phyloP scores from a whole-genome alignment of 2,329 filamentous ascomycete species.

The Botrytis pseudocinerea region DNA sequence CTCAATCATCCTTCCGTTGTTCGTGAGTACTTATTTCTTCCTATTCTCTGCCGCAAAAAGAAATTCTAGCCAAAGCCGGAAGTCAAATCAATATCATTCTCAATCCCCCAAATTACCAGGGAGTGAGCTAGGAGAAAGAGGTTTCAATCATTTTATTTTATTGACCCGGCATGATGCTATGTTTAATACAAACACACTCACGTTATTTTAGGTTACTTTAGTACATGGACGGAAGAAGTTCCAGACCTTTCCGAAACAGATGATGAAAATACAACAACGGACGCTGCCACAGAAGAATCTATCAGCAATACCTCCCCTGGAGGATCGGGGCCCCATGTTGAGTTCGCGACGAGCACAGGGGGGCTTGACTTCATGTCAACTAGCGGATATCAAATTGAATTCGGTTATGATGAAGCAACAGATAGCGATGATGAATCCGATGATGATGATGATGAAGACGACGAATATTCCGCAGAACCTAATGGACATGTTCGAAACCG shows the following conservation, averaged over 20 bases:
- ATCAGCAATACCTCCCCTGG: slow-evolving; percentile 35
- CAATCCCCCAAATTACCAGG: neutral
- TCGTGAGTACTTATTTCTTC: slow-evolving; percentile 34
- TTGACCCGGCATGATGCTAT: neutral
- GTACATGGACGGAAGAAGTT: slow-evolving; percentile 86
- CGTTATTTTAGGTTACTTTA: slow-evolving; percentile 76
- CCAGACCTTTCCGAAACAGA: slow-evolving; percentile 56
- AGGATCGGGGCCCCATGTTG: slow-evolving; percentile 33
- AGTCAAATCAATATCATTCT: neutral
- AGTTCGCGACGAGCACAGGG: slow-evolving; percentile 59
- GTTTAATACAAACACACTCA: neutral
- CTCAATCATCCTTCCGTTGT: slow-evolving; percentile 79
- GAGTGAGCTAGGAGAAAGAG: neutral
- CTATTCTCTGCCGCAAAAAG: neutral
- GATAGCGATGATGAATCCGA: slow-evolving; percentile 45
- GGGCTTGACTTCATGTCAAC: slow-evolving; percentile 94
- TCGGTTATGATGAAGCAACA: slow-evolving; percentile 58
- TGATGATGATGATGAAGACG: slow-evolving; percentile 39
- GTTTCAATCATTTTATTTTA: neutral
- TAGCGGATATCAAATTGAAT: slow-evolving; percentile 75
- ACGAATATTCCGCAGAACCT: slow-evolving; percentile 46
- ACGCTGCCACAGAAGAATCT: slow-evolving; percentile 40
- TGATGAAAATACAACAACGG: slow-evolving; percentile 54
- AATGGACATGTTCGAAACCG: slow-evolving; percentile 39
- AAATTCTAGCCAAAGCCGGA: neutral